phyloP scores from a whole-genome alignment of 2,329 filamentous ascomycete genomes.

The Raffaelea deltoideospora region DNA sequence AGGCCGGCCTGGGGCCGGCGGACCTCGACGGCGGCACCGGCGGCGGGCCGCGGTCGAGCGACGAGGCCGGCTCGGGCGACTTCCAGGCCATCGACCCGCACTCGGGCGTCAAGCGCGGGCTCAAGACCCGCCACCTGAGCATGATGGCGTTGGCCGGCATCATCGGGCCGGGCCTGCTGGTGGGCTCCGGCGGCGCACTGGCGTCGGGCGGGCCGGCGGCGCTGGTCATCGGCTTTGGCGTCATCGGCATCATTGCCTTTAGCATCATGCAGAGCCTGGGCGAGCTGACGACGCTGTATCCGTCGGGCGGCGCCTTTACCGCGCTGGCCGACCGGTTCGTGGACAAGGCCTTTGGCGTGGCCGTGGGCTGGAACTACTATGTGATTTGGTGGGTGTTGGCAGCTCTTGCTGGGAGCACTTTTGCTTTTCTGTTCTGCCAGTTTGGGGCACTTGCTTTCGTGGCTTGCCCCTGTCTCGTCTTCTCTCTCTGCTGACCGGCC shows the following conservation, averaged over 20 bases:
- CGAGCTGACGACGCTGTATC: constrained; percentile 47
- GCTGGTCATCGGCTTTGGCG: constrained; percentile 23
- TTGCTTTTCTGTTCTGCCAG: background rate
- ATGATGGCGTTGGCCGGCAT: constrained; percentile 31
- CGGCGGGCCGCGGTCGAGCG: background rate
- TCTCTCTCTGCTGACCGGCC: background rate
- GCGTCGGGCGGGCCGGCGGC: constrained; percentile 24
- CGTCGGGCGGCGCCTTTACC: constrained; percentile 34
- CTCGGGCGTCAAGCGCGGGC: constrained; percentile 19
- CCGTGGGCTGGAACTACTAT: constrained; percentile 35
- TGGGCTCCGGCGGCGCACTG: constrained; percentile 27
- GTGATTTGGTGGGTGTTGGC: constrained; percentile 21
- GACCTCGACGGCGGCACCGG: no score
- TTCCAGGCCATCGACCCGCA: constrained; percentile 39
- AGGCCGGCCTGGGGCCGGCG: no score
- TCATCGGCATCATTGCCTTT: constrained; percentile 27
- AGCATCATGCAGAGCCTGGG: constrained; percentile 25
- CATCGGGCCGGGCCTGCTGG: constrained; percentile 30
- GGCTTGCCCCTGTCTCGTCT: background rate
- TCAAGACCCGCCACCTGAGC: constrained; percentile 28
- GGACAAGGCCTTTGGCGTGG: constrained; percentile 28
- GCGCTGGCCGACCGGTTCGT: constrained; percentile 30
- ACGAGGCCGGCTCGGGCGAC: constrained; percentile 14
- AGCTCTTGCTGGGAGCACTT: no score
- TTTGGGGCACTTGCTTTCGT: background rate